Base-by-base conservation (phyloP, 441 rosid genomes). In the Macaranga tanarius region DNA sequence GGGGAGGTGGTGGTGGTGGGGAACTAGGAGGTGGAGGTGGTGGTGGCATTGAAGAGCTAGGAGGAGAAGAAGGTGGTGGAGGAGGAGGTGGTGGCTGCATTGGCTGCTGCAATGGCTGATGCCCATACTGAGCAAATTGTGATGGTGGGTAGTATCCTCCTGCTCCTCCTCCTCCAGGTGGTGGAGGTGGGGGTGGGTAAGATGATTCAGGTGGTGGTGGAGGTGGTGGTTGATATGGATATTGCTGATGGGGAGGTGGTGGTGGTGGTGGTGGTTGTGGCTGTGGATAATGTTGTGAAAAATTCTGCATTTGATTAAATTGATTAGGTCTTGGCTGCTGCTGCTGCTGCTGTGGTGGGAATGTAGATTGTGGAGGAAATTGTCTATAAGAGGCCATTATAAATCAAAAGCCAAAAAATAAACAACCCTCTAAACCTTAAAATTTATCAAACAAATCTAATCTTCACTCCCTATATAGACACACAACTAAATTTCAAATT, bases 11-110 rank as follows among this genome's bases (percentile, higher is more conserved):
- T 15, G 98, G 96, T 15, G 98, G 96, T 2, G 97, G 96, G 59
- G 95, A 88, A 62, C 88, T 82, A 1, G 89, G 90, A 17, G 91
- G 87, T 0, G 97, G 97, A 15, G 98, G 91, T 7, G 97, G 97
- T 17, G 69, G 56, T 1, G 57, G 96, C 69, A 76, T 60, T 1
- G 88, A 76, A 38, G 86, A 81, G 61, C 76, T 73, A 4, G 90
- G 87, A 13, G 88, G 85, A 0, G 93, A 83, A 47, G 92, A 84
- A 2, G 90, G 81, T 9, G 92, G 87, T 0, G 91, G 89, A 0
- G 90, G 88, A 11, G 90, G 92, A 16, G 85, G 89, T 1, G 88
- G 90, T 8, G 78, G 78, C 58, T 54, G 81, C 72, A 66, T 61
- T 51, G 84, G 79, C 62, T 80, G 76, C 50, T 60, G 82, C 69